phyloP scores from a whole-genome alignment of 768 basidiomycete species.

The Holtermannia corniformis region DNA sequence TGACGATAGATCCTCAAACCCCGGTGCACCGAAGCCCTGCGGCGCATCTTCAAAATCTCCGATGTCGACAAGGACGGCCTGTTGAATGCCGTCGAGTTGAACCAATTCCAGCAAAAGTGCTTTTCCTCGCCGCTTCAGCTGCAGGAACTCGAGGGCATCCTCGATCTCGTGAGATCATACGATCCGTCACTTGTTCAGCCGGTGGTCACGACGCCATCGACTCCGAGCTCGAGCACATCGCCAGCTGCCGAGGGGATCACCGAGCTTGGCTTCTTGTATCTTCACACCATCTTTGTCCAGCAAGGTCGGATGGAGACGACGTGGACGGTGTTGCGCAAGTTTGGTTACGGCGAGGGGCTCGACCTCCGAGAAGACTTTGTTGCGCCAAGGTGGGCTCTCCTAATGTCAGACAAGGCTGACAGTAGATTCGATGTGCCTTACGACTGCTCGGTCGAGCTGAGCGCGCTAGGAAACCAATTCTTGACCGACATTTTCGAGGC shows the following conservation, averaged over 20 bases:
- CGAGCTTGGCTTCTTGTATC: constrained; percentile 82
- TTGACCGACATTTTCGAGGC: constrained; percentile 93
- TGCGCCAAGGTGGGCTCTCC: constrained; percentile 64
- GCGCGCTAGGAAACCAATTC: constrained; percentile 89
- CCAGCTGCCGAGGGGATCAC: constrained; percentile 56
- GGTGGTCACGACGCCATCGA: constrained; percentile 3
- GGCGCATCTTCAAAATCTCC: constrained; percentile 92
- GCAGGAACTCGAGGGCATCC: constrained; percentile 94
- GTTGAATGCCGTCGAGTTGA: constrained; percentile 78
- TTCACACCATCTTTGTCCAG: constrained; percentile 95
- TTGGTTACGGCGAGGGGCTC: constrained; percentile 93
- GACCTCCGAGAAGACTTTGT: constrained; percentile 79
- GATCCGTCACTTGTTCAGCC: constrained; percentile 62
- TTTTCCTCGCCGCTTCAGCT: constrained; percentile 85
- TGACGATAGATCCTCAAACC: constrained; percentile 71
- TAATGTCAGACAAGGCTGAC: background rate
- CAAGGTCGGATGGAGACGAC: constrained; percentile 91
- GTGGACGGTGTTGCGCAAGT: constrained; percentile 89
- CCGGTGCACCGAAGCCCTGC: constrained; percentile 74
- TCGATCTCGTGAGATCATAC: constrained; percentile 75
- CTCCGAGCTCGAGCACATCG: constrained; percentile 20
- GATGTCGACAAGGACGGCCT: constrained; percentile 90
- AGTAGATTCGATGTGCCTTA: constrained; percentile 79
- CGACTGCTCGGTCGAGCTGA: constrained; percentile 92
- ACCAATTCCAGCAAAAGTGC: constrained; percentile 94